Percentiles rank a stretch among this genome's conserved stretches.
Evolutionary conservation across 177 flowering plant genomes (phyloP).

Genomic region (Telopea speciosissima): DNA sequence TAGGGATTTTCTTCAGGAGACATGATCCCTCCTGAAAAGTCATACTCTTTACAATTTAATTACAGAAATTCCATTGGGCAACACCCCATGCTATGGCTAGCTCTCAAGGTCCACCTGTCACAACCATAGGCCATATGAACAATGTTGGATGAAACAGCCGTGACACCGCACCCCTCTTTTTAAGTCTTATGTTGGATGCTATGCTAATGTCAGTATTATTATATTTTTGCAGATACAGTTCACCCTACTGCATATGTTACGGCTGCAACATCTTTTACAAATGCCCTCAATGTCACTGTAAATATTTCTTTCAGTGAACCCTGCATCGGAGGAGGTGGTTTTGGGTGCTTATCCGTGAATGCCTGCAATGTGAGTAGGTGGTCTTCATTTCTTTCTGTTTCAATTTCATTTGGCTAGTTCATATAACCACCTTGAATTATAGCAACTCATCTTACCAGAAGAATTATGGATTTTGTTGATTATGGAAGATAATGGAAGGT

Average conservation of each 20-base stretch:
- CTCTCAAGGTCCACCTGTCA: no score
- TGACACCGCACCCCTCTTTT: background rate
- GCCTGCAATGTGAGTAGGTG: constrained; percentile 89
- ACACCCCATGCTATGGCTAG: no score
- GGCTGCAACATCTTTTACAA: constrained; percentile 55
- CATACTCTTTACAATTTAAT: no score
- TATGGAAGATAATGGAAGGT: background rate
- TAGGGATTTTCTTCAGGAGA: no score
- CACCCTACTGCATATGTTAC: constrained; percentile 73
- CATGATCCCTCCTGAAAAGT: no score
- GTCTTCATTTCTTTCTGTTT: background rate
- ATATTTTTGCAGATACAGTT: constrained; percentile 60
- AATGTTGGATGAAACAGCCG: no score
- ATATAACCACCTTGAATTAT: background rate
- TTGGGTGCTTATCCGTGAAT: constrained; percentile 56
- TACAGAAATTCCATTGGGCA: no score
- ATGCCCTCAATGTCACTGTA: constrained; percentile 51
- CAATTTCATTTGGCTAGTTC: background rate
- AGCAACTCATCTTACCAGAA: background rate
- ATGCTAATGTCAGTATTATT: constrained; percentile 9
- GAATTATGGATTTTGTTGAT: background rate
- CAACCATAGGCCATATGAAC: no score
- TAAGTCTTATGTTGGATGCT: background rate
- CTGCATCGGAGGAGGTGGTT: constrained; percentile 65
- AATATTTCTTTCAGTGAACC: constrained; percentile 71